Evolutionary conservation across 495 filamentous ascomycete species (phyloP), one percentile per base, ranked within the genome.

Genomic region (Hypoxylon cercidicola): DNA sequence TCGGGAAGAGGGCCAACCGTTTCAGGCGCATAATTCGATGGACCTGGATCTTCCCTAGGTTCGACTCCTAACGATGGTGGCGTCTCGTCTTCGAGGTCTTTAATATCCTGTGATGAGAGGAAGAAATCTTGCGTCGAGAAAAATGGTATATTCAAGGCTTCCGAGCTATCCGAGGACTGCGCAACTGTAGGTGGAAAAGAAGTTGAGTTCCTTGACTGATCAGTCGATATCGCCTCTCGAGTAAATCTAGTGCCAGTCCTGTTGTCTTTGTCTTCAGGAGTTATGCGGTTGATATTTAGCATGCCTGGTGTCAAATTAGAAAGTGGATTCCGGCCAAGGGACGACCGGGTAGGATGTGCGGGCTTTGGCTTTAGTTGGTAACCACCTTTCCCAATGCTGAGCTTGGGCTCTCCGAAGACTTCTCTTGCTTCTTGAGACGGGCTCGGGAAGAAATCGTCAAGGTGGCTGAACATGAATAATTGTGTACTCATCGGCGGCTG

Each of bases 391-490:
- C 46, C 13, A 50, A 28, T 47, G 18, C 20, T 18, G 15, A 3
- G 2, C 25, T 68, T 51, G 28, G 52, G 53, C 34, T 77, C 77
- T 16, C 76, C 75, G 13, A 82, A 62, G 0, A 79, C 54, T 60
- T 85, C 82, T 10, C 76, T 70, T 0, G 64, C 72, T 61, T 79
- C 76, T 63, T 85, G 82, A 0, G 79, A 79, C 7, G 79, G 75
- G 13, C 75, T 78, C 0, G 81, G 81, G 23, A 83, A 76, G n/a
- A 81, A 74, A 18, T 82, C 78, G 48, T 83, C 80, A 8, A 83
- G 56, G 49, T 84, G 68, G n/a, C 65, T 48, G 35, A 79, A 68
- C 16, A 84, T 51, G 35, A 84, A 82, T 9, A 74, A 54, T 56
- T 83, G 80, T 0, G 81, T 83, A 52, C 73, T 77, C 6, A 73